Percentiles rank a stretch among this genome's conserved stretches.
phyloP scores from a whole-genome alignment of 805 yeast species.

The Maudiozyma saulgeensis region DNA sequence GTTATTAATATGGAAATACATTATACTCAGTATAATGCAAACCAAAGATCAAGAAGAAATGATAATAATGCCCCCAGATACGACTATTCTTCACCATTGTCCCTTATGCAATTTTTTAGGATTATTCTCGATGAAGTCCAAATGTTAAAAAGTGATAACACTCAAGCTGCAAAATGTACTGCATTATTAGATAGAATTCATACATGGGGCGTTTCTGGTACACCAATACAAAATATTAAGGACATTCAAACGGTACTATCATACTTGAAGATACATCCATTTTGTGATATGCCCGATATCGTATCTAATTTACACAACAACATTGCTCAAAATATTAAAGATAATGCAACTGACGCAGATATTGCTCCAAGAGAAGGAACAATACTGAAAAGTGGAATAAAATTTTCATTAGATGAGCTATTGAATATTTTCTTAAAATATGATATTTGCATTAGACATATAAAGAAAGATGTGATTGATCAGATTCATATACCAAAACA shows the following conservation, averaged over 20 bases:
- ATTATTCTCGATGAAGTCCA: slow-evolving; percentile 91
- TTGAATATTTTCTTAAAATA: slow-evolving; percentile 42
- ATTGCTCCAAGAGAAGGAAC: too few relatives aligned
- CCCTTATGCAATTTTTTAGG: slow-evolving; percentile 78
- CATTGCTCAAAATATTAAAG: slow-evolving; percentile 4
- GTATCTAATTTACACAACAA: slow-evolving; percentile 6
- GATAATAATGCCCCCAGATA: slow-evolving; percentile 25
- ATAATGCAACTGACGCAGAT: slow-evolving; percentile 1
- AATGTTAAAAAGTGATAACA: slow-evolving; percentile 63
- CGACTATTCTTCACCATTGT: slow-evolving; percentile 74
- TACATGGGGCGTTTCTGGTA: slow-evolving; percentile 97
- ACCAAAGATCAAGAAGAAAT: slow-evolving; percentile 25
- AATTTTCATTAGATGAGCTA: slow-evolving; percentile 34
- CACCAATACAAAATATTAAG: slow-evolving; percentile 63
- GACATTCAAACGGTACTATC: slow-evolving; percentile 66
- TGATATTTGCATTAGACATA: slow-evolving; percentile 57
- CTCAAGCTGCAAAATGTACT: slow-evolving; percentile 75
- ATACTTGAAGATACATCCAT: slow-evolving; percentile 62
- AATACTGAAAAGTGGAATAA: slow-evolving; percentile 13
- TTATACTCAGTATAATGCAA: slow-evolving; percentile 62
- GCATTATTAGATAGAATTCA: slow-evolving; percentile 73
- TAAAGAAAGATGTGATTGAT: slow-evolving; percentile 69
- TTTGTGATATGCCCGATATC: slow-evolving; percentile 31
- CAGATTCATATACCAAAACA: slow-evolving; percentile 79
- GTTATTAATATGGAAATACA: slow-evolving; percentile 68